Evolutionary conservation across 2,329 filamentous ascomycete species (phyloP).

Genomic region (Chaetomiaceae sp.): DNA sequence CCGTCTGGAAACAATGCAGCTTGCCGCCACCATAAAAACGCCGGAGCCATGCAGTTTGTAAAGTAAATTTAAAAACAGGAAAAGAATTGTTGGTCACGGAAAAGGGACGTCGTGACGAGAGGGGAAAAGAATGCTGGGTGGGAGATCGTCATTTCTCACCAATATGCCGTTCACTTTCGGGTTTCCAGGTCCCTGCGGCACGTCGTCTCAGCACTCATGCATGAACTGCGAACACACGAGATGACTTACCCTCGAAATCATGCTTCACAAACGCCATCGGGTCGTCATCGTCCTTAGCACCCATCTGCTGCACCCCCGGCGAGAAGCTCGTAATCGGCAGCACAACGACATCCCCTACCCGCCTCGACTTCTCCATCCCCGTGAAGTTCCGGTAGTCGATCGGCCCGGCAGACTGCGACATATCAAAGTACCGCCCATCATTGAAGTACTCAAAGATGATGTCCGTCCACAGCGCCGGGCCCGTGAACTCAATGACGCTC

Average conservation of each 20-base stretch:
- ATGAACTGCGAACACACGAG: too few species aligned
- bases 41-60: slow-evolving; percentile 20
- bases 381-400: slow-evolving; percentile 89
- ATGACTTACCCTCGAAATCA: slow-evolving; percentile 84
- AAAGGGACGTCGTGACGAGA: slow-evolving; percentile 9
- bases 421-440: slow-evolving; percentile 81
- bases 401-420: slow-evolving; percentile 62
- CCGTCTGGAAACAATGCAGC: not conserved
- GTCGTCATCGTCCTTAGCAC: slow-evolving; percentile 79
- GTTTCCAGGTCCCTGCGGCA: slow-evolving; percentile 66
- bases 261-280: slow-evolving; percentile 98
- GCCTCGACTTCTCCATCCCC: slow-evolving; percentile 75
- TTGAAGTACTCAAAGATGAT: slow-evolving; percentile 91
- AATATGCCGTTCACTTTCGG: slow-evolving; percentile 66
- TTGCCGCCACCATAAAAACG: slow-evolving; percentile 11
- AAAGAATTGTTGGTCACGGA: slow-evolving; percentile 12
- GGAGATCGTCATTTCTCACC: slow-evolving; percentile 40
- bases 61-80: slow-evolving; percentile 14
- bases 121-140: slow-evolving; percentile 19
- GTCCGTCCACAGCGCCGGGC: slow-evolving; percentile 93
- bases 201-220: slow-evolving; percentile 20
- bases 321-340: slow-evolving; percentile 97
- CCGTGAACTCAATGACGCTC: slow-evolving; percentile 88
- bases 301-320: slow-evolving; percentile 91
- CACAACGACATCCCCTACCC: slow-evolving; percentile 88